These are phyloP conservation scores for Acanthochlamys bracteata DNA, from an alignment of 106 monocot genomes.

Conservation along the genomic window DNA sequence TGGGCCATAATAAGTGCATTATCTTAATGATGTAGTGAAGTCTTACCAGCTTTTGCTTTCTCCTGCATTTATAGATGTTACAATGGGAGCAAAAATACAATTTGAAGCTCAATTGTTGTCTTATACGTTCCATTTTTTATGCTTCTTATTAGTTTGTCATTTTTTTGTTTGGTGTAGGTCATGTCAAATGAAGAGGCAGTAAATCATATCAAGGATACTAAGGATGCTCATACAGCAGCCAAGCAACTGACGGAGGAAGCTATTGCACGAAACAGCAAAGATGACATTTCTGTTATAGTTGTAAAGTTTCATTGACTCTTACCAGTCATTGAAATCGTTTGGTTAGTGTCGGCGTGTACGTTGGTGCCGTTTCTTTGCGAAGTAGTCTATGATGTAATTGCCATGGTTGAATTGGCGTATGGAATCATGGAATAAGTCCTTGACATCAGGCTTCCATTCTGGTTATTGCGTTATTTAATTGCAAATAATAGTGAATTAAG, in stretches of 20 bases:
- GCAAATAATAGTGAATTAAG: no score
- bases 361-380: background rate
- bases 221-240: constrained; percentile 53
- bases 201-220: constrained; percentile 40
- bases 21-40: background rate
- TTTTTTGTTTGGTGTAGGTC: constrained; percentile 24
- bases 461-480: background rate
- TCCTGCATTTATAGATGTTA: no score
- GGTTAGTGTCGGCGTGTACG: background rate
- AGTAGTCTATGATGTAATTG: background rate
- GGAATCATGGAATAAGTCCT: background rate
- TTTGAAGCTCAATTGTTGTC: background rate
- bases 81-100: background rate
- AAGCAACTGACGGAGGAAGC: constrained; percentile 65
- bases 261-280: constrained; percentile 51
- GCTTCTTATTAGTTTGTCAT: background rate
- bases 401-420: background rate
- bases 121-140: background rate
- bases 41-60: no score
- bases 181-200: constrained; percentile 77
- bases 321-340: background rate
- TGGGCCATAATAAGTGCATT: background rate
- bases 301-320: constrained; percentile 31
- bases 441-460: background rate
- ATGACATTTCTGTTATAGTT: constrained; percentile 77